These are phyloP conservation scores for Mortierella sp. DNA, from an alignment of 371 early-diverging fungal genomes.

Conservation along the genomic window DNA sequence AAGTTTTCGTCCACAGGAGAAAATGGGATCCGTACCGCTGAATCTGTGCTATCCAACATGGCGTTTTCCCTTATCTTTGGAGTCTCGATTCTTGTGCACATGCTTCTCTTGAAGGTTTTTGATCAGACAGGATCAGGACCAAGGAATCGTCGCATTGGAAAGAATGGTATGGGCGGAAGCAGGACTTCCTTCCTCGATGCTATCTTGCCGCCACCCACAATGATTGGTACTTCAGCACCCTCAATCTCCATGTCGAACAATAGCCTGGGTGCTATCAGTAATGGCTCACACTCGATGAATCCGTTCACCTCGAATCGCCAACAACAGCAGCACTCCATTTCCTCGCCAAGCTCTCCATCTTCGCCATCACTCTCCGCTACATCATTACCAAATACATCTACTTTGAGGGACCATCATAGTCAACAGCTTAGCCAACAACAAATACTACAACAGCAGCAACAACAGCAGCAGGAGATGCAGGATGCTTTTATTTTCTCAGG, in stretches of 20 bases:
- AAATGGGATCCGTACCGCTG: constrained; percentile 30
- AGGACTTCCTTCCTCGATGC: constrained; percentile 35
- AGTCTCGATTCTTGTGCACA: constrained; percentile 41
- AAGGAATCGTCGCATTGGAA: not conserved
- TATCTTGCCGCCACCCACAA: constrained; percentile 31
- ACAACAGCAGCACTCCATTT: constrained; percentile 20
- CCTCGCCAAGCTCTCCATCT: constrained; percentile 45
- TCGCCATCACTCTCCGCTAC: constrained; percentile 47
- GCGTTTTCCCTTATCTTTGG: constrained; percentile 53
- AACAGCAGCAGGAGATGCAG: constrained; percentile 36
- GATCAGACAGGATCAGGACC: constrained; percentile 28
- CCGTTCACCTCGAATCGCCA: constrained; percentile 1
- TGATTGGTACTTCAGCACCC: constrained; percentile 18
- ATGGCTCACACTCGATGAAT: constrained; percentile 25
- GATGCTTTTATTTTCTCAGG: constrained; percentile 46
- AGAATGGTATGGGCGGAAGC: not conserved
- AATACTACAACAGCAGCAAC: constrained; percentile 23
- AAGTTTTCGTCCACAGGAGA: constrained; percentile 28
- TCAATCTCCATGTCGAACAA: constrained; percentile 40
- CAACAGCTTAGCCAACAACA: constrained; percentile 27
- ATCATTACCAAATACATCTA: constrained; percentile 17
- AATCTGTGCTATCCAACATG: constrained; percentile 42
- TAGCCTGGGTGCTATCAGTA: constrained; percentile 21
- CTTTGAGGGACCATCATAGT: not conserved
- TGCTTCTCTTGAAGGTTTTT: constrained; percentile 49